Evolutionary conservation across 2,329 filamentous ascomycete species (phyloP), one percentile per base, ranked within the genome.

Genomic region (Ophiostoma angusticollis): DNA sequence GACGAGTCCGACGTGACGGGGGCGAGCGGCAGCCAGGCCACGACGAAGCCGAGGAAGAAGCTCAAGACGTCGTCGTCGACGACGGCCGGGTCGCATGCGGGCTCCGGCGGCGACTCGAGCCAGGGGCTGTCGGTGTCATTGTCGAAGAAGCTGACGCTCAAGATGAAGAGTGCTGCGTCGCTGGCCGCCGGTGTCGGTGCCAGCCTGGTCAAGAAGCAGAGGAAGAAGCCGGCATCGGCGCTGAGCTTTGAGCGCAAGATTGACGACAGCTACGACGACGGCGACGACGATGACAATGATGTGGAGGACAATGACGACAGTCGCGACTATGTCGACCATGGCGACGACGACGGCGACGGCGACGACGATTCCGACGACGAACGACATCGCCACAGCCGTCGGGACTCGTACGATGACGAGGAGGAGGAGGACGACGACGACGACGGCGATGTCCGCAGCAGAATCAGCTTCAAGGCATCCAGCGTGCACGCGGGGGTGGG

Each of bases 31-130:
- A 16, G 32, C 6, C 18, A 31, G 25, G 70, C 29, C 67, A 64
- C 21, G 61, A 63, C 23, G 68, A 64, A 60, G 49, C 56, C 57
- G 23, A 74, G 72, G 60, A 76, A 74, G 61, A 75, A 75, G 63
- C 50, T 67, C 42, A 75, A 74, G 57, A 54, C 41, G 50, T 44
- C 51, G 33, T 19, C 36, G 6, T 22, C 45, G 5, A 21, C 21
- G 4, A 33, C 39, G 18, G 24, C 14, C 13, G 27, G n/a, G 13
- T 25, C 21, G n/a, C 8, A 27, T 14, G 31, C 29, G 9, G 42
- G 39, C 23, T 37, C 38, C 6, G 35, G 39, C 19, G 34, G 33
- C 14, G 35, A 24, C 35, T 41, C 43, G 1, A 44, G 41, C 28
- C 46, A 47, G 30, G 43, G 39, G 2, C 35, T 48, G 32, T 45